Conservation (phyloP, 2,329 filamentous ascomycete genomes). For the Sporothrix dimorphospora region DNA sequence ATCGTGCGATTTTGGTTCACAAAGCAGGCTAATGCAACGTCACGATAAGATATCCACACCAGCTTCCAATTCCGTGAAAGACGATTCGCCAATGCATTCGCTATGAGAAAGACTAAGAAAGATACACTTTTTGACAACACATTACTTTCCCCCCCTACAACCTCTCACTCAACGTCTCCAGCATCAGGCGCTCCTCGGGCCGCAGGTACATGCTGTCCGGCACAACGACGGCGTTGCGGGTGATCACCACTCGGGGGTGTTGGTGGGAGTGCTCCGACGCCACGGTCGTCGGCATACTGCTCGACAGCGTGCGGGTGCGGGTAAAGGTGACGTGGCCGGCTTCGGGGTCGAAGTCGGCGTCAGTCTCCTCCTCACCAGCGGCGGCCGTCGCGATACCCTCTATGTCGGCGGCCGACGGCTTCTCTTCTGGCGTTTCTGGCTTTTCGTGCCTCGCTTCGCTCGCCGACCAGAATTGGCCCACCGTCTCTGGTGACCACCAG, state of each 20-base stretch:
- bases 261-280: neutral
- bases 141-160: neutral
- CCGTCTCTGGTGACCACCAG: constrained; percentile 64
- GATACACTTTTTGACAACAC: neutral
- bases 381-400: too few relatives aligned
- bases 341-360: constrained; percentile 15
- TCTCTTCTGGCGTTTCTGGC: constrained; percentile 1
- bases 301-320: neutral
- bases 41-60: neutral
- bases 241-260: constrained; percentile 17
- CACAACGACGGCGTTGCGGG: constrained; percentile 18
- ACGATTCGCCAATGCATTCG: constrained; percentile 1
- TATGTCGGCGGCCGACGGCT: neutral
- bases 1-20: neutral
- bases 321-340: constrained; percentile 6
- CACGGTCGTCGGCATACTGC: neutral
- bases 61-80: neutral
- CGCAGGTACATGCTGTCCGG: constrained; percentile 24
- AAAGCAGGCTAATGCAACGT: neutral
- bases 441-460: neutral
- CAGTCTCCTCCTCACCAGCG: too few relatives aligned
- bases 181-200: constrained; percentile 29
- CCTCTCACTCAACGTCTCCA: constrained; percentile 28
- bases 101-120: neutral
- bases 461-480: constrained; percentile 34